phyloP scores from a whole-genome alignment of 2,329 filamentous ascomycete genomes.

The Colletotrichum sp. region DNA sequence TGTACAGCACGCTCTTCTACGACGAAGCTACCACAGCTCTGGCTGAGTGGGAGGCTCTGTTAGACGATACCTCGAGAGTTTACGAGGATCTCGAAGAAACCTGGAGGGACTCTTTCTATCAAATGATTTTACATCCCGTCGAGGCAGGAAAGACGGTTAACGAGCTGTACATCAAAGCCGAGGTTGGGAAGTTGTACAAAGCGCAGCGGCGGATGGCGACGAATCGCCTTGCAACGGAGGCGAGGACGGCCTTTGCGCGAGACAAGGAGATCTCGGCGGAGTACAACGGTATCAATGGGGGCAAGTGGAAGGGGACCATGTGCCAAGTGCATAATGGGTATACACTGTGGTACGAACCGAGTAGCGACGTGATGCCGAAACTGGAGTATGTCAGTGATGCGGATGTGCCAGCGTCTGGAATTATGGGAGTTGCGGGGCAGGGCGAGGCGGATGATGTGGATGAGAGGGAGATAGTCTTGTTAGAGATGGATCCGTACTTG shows the following conservation, averaged over 20 bases:
- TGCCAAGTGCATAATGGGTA: constrained; percentile 53
- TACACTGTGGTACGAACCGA: constrained; percentile 54
- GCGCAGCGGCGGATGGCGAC: background rate
- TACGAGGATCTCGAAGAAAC: background rate
- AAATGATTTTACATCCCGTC: background rate
- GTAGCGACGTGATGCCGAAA: constrained; percentile 51
- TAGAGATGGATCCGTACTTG: background rate
- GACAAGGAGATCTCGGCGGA: constrained; percentile 45
- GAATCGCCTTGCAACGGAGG: constrained; percentile 37
- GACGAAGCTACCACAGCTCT: background rate
- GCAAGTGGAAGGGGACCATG: constrained; percentile 47
- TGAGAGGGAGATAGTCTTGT: background rate
- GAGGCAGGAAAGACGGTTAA: background rate
- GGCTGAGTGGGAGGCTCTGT: background rate
- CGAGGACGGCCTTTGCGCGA: constrained; percentile 43
- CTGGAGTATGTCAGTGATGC: constrained; percentile 24
- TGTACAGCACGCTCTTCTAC: background rate
- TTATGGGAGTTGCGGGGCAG: background rate
- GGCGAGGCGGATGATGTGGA: background rate
- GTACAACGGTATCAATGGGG: constrained; percentile 45
- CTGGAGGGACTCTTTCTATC: background rate
- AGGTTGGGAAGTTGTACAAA: background rate
- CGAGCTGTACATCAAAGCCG: background rate
- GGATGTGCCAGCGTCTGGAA: background rate
- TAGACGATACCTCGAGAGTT: background rate